A percentile compares a stretch with the other conserved stretches of the same genome.
Evolutionary conservation across 2,329 filamentous ascomycete species (phyloP).

Genomic region (Cladosporium oxysporum): DNA sequence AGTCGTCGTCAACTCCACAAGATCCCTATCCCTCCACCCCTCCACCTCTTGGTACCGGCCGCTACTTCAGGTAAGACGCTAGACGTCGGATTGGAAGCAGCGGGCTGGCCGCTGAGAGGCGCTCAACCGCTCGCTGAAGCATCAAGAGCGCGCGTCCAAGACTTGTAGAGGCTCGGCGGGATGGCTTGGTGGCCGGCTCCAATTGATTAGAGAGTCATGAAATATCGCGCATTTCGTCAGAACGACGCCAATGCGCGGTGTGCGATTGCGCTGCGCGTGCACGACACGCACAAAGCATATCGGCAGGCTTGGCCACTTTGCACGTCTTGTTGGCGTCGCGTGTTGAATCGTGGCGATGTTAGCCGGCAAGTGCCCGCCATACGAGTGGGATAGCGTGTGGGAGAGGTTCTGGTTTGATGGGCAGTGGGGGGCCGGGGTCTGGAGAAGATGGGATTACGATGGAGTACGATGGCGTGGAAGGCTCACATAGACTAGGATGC

Average conservation of each 20-base stretch:
- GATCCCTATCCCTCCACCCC: conserved; percentile 3
- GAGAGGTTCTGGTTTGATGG: background rate
- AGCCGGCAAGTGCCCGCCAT: conserved; percentile 3
- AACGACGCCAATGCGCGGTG: background rate
- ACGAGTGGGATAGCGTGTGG: conserved; percentile 3
- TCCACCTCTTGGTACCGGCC: conserved; percentile 1
- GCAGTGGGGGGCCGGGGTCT: conserved; percentile 12
- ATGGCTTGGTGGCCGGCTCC: conserved; percentile 13
- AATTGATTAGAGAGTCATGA: background rate
- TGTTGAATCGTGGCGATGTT: background rate
- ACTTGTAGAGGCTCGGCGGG: conserved; percentile 17
- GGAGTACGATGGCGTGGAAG: background rate
- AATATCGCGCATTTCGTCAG: conserved; percentile 11
- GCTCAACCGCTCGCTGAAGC: conserved; percentile 7
- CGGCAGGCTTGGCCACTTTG: background rate
- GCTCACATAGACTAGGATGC: background rate
- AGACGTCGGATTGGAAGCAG: background rate
- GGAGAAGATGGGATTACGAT: conserved; percentile 7
- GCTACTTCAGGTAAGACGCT: background rate
- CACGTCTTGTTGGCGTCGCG: background rate
- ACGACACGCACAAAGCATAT: background rate
- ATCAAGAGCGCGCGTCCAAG: conserved; percentile 10
- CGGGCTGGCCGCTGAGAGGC: background rate
- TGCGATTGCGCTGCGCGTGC: background rate
- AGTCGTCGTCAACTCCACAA: conserved; percentile 3